Base-by-base conservation (phyloP, 495 filamentous ascomycete genomes). In the Geoglossum glabrum region DNA sequence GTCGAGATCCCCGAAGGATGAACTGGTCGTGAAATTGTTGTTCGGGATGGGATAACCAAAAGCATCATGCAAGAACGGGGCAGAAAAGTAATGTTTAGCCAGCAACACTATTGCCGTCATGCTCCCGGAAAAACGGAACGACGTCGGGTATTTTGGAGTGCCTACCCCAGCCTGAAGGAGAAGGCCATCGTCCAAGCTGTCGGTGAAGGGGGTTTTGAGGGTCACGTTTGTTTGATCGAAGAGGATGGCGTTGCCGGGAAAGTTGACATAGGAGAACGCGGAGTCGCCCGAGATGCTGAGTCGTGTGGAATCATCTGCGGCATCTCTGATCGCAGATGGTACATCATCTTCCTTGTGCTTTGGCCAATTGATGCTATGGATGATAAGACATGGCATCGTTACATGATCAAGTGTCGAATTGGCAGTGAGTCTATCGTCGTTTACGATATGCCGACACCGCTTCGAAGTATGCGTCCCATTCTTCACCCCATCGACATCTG, bases 371-470 rank as follows among this genome's bases (percentile, higher is more conserved):
- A 63, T 63, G 31, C 33, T 57, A 8, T 63, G 17, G 8, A 63
- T 26, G 15, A 36, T 56, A 51, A 63, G 58, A 40, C 62, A 63
- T 23, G 62, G 62, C n/a, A 63, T 30, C 5, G 54, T 40, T 23
- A 40, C 28, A 38, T 59, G 52, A 17, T 33, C 10, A 11, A 63
- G 33, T 21, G 56, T 59, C 26, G 60, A 61, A 28, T 52, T 57
- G 13, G 47, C 25, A 26, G 5, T 40, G 36, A 47, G 30, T 28
- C 34, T 50, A 56, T 59, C 27, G 50, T 31, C 9, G 56, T 63
- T 63, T 25, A 63, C 59, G 15, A 63, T 43, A 34, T 61, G 62
- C n/a, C 62, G 60, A 55, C 62, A 63, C 43, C 62, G 55, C 34
- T 61, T 63, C 1, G 46, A 59, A 38, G 40, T 59, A 3, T 38